Evolutionary conservation across 805 yeast genomes (phyloP), one percentile per base, ranked within the genome.

Genomic region (Metschnikowia kunwiensis): DNA sequence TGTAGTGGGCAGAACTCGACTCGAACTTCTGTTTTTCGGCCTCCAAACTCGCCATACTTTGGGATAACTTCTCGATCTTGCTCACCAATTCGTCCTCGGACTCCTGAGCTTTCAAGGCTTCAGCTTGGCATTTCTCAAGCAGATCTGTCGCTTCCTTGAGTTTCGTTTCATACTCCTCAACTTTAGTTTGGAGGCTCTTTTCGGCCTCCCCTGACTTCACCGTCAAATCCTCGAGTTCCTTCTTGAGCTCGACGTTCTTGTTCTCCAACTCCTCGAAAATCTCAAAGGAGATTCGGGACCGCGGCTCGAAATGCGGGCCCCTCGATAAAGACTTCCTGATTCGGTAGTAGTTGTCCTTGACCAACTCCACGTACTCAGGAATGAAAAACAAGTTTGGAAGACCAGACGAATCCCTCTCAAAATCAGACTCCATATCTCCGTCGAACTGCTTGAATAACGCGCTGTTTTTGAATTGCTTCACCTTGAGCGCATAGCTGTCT

Each of bases 321-420:
- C 79, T 82, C 23, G 78, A 79, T 23, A 91, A 61, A 0, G 95
- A 81, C 29, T 79, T 72, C 43, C 74, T 74, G 18, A 93, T 76
- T 40, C 96, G 70, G 7, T 60, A 47, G 43, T 73, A 77, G 50
- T 86, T 83, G 2, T 83, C 93, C 43, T 78, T 79, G 27, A 93
- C 63, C 34, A 88, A 62, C 3, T 63, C 65, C 3, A 85, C 78
- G 54, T 86, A 86, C 2, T 70, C 60, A 0, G 74, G 55, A 40
- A 80, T 82, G 53, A 93, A 82, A 50, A 74, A 87, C 1, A 91
- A 83, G 40, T 78, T 77, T 0, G 97, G 98, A 27, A 91, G 70
- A 1, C 98, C 98, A 1, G 95, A 79, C 2, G 78, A 81, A 54
- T 87, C 96, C 44, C 75, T 72, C 3, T 69, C 72, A 18, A 42